Percentiles rank a stretch among this genome's conserved stretches.
Conservation (phyloP, 1,284 basidiomycete genomes). For the Volvariella volvacea region DNA sequence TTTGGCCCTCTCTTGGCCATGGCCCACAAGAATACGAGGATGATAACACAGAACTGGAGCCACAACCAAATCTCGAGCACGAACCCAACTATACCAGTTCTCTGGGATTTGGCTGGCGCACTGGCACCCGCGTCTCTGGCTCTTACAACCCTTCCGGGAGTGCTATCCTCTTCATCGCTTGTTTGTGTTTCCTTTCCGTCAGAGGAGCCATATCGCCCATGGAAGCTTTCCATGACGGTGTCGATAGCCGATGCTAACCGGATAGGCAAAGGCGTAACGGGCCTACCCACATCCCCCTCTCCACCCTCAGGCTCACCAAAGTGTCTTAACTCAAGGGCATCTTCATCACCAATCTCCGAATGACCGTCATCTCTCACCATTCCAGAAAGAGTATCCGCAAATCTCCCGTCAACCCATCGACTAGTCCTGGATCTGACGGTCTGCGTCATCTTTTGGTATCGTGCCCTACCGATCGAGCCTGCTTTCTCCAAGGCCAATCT, state of each 20-base stretch:
- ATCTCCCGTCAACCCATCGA: conserved; percentile 48
- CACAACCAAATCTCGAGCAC: conserved; percentile 72
- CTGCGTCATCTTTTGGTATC: conserved; percentile 43
- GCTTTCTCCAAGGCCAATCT: conserved; percentile 6
- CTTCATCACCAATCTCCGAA: background rate
- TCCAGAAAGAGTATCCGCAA: conserved; percentile 23
- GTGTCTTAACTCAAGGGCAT: background rate
- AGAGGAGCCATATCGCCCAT: background rate
- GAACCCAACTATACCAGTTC: conserved; percentile 35
- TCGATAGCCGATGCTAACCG: conserved; percentile 6
- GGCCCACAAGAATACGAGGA: conserved; percentile 68
- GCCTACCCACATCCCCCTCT: background rate
- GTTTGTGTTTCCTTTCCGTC: conserved; percentile 1
- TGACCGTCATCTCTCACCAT: background rate
- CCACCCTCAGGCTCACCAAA: no score
- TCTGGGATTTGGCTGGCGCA: conserved; percentile 9
- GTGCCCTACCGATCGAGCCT: conserved; percentile 14
- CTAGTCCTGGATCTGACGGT: conserved; percentile 45
- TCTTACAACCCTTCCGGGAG: no score
- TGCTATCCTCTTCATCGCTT: no score
- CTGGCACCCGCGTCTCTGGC: conserved; percentile 3
- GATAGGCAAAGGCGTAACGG: conserved; percentile 1
- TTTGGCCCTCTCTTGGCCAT: conserved; percentile 73
- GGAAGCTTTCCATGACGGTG: conserved; percentile 5
- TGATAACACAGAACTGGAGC: conserved; percentile 68